Percentiles rank a stretch among this genome's conserved stretches.
Conservation (phyloP, 441 rosid genomes). For the Erysimum cheiri region DNA sequence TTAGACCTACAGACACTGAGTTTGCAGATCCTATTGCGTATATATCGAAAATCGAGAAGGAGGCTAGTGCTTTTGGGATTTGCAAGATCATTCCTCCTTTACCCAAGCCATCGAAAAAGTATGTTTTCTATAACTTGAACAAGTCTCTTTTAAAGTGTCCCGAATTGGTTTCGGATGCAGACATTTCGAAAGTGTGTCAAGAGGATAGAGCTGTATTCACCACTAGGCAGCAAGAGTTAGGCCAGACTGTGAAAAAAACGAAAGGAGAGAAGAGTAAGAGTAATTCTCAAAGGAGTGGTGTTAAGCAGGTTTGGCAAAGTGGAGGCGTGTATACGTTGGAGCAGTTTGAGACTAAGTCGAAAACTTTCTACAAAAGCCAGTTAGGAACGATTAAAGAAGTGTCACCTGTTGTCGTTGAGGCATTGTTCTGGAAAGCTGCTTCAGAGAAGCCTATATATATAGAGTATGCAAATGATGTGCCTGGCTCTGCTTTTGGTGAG, state of each 20-base stretch:
- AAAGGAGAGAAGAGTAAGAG: slow-evolving; percentile 50
- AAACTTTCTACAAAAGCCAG: slow-evolving; percentile 67
- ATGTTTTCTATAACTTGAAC: slow-evolving; percentile 79
- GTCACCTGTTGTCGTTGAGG: slow-evolving; percentile 74
- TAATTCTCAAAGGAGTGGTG: slow-evolving; percentile 53
- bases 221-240: slow-evolving; percentile 97
- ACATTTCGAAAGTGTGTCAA: slow-evolving; percentile 44
- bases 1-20: slow-evolving; percentile 95
- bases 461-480: slow-evolving; percentile 99
- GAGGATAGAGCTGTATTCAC: slow-evolving; percentile 87
- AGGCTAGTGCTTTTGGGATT: slow-evolving; percentile 92
- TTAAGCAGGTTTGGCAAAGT: slow-evolving; percentile 99
- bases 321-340: slow-evolving; percentile 95
- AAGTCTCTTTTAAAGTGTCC: slow-evolving; percentile 82
- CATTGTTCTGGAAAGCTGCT: slow-evolving; percentile 93
- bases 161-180: slow-evolving; percentile 60
- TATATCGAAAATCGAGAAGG: slow-evolving; percentile 95
- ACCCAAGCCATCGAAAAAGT: slow-evolving; percentile 90
- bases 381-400: slow-evolving; percentile 76
- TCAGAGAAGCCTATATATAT: slow-evolving; percentile 85
- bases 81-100: slow-evolving; percentile 98
- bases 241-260: slow-evolving; percentile 62
- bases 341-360: slow-evolving; percentile 90
- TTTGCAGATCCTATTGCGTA: slow-evolving; percentile 98
- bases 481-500: slow-evolving; percentile 95